Evolutionary conservation across 1,284 basidiomycete genomes (phyloP).

Genomic region (Malassezia brasiliensis): DNA sequence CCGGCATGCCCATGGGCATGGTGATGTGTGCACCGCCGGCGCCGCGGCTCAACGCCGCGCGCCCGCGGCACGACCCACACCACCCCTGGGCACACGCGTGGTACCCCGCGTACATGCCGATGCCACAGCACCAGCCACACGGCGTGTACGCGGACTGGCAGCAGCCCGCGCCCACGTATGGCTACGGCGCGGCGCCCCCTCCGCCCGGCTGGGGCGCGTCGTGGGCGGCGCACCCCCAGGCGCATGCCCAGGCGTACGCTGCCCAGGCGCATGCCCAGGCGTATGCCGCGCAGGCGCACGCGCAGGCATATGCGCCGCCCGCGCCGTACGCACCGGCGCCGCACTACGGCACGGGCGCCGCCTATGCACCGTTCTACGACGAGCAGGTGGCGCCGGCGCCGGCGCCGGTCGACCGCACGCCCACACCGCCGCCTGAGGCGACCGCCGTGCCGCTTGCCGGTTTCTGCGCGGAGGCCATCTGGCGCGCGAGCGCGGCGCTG

Average conservation of each 20-base stretch:
- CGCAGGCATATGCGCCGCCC: background rate
- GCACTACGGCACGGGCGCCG: background rate
- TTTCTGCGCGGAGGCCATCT: slow-evolving; percentile 42
- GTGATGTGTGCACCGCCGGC: slow-evolving; percentile 1
- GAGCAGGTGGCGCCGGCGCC: background rate
- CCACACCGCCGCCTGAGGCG: slow-evolving; percentile 18
- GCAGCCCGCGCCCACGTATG: background rate
- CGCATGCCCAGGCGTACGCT: background rate
- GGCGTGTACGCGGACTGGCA: background rate
- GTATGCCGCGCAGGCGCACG: background rate
- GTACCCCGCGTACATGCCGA: background rate
- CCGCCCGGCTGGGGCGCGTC: background rate
- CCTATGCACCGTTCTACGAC: background rate
- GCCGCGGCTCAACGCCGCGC: slow-evolving; percentile 5
- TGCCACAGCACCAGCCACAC: background rate
- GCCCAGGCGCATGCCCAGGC: background rate
- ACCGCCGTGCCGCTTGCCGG: slow-evolving; percentile 35
- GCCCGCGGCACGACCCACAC: background rate
- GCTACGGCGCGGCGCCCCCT: background rate
- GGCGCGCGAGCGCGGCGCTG: slow-evolving; percentile 33
- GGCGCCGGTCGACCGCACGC: background rate
- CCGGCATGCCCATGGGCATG: background rate
- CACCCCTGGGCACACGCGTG: background rate
- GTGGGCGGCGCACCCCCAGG: background rate
- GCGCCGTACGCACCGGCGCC: background rate